A percentile compares a stretch with the other conserved stretches of the same genome.
Conservation (phyloP, 768 basidiomycete species). For the Nevesoporus exiguus region DNA sequence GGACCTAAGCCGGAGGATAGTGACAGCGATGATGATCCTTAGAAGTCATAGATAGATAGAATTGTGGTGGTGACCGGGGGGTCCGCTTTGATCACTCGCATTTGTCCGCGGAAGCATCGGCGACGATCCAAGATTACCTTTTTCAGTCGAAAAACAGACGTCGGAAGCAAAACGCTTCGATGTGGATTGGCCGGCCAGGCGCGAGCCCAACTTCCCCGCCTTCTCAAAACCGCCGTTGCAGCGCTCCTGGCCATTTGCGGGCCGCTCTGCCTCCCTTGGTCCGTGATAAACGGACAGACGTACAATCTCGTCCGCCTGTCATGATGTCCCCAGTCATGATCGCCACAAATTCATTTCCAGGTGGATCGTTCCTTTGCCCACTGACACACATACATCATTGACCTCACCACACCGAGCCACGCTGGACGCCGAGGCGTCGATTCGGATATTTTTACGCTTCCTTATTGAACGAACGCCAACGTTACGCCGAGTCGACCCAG, state of each 20-base stretch:
- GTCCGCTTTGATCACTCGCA: slow-evolving; percentile 6
- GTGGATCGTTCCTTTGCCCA: slow-evolving; percentile 1
- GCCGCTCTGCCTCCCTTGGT: slow-evolving; percentile 14
- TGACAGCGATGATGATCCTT: slow-evolving; percentile 51
- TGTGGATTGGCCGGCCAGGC: not conserved
- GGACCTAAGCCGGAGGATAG: slow-evolving; percentile 83
- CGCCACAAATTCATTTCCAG: slow-evolving; percentile 19
- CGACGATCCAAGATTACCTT: slow-evolving; percentile 33
- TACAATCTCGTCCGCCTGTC: not conserved
- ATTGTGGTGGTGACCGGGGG: slow-evolving; percentile 24
- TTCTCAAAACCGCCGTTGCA: slow-evolving; percentile 16
- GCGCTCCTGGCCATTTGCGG: slow-evolving; percentile 12
- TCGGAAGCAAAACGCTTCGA: not conserved
- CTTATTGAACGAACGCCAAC: slow-evolving; percentile 5
- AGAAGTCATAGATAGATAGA: slow-evolving; percentile 1
- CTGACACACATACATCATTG: not conserved
- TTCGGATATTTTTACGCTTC: not conserved
- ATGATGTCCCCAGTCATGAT: slow-evolving; percentile 16
- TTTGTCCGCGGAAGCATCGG: slow-evolving; percentile 26
- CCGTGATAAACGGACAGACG: slow-evolving; percentile 17
- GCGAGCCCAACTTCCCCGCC: not conserved
- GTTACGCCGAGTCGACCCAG: not conserved
- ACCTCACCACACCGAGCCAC: not conserved
- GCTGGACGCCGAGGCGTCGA: not conserved
- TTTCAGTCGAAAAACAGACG: slow-evolving; percentile 13